Percentiles rank a stretch among this genome's conserved stretches.
These are phyloP conservation scores for Marasmius sp. DNA, from an alignment of 1,284 basidiomycete species.

Conservation along the genomic window DNA sequence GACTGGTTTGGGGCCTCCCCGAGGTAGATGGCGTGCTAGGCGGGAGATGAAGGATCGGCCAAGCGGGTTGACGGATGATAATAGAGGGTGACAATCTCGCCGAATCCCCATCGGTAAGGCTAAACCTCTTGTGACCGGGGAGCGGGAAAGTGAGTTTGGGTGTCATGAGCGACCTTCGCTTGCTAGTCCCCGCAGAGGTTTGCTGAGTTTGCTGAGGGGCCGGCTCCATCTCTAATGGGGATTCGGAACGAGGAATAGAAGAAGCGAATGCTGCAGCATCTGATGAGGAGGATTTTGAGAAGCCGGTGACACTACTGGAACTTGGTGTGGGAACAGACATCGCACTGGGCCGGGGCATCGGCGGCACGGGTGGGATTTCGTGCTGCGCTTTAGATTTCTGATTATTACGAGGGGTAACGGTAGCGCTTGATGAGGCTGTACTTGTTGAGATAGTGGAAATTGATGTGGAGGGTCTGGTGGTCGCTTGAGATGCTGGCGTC, in stretches of 20 bases:
- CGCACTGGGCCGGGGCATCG: neutral
- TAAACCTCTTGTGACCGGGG: slow-evolving; percentile 7
- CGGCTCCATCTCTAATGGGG: neutral
- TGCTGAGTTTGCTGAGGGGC: too few species aligned
- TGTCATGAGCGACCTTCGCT: neutral
- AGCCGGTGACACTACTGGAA: neutral
- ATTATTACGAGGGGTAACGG: slow-evolving; percentile 1
- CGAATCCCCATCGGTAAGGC: slow-evolving; percentile 6
- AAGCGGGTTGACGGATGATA: neutral
- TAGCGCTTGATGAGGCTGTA: slow-evolving; percentile 3
- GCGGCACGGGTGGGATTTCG: neutral
- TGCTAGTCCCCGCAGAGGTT: too few species aligned
- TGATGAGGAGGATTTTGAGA: neutral
- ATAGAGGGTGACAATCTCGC: slow-evolving; percentile 1
- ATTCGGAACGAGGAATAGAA: neutral
- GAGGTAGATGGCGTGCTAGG: neutral
- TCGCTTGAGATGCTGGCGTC: neutral
- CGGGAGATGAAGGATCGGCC: neutral
- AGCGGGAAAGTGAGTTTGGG: slow-evolving; percentile 12
- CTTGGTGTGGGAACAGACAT: neutral
- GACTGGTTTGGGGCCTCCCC: slow-evolving; percentile 6
- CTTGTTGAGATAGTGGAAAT: neutral
- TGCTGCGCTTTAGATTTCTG: neutral
- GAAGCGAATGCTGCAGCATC: neutral
- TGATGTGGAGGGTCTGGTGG: slow-evolving; percentile 3